Conservation (phyloP, 176 grass and related monocot species). For the Bromus sterilis region DNA sequence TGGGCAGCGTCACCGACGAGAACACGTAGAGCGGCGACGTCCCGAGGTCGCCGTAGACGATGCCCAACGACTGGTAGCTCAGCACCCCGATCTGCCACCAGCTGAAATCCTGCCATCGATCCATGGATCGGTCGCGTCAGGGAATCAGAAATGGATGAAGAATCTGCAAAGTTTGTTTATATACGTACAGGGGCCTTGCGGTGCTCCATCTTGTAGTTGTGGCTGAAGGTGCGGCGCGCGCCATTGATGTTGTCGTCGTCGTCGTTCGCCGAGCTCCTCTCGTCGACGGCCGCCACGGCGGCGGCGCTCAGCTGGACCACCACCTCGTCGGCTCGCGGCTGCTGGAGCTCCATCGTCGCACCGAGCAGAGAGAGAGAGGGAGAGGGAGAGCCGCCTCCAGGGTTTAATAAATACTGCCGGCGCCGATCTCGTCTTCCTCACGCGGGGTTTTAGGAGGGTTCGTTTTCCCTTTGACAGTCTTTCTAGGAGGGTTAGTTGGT, state of each 20-base stretch:
- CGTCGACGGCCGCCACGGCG: constrained; percentile 25
- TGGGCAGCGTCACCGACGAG: constrained; percentile 46
- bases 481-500: neutral
- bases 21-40: constrained; percentile 78
- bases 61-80: constrained; percentile 65
- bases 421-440: neutral
- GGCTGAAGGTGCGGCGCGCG: constrained; percentile 22
- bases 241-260: neutral
- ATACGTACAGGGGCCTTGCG: constrained; percentile 29
- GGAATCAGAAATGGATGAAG: neutral
- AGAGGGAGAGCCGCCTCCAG: neutral
- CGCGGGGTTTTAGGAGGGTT: neutral
- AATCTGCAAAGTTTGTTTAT: neutral
- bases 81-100: constrained; percentile 36
- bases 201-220: constrained; percentile 39
- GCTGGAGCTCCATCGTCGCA: constrained; percentile 27
- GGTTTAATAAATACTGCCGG: neutral
- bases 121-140: neutral
- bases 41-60: constrained; percentile 75
- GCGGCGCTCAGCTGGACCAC: constrained; percentile 36
- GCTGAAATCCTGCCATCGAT: constrained; percentile 38
- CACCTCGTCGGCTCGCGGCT: constrained; percentile 10
- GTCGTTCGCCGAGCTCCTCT: constrained; percentile 3
- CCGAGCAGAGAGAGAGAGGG: neutral
- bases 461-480: neutral